These are phyloP conservation scores for Metschnikowia amazonensis DNA, from an alignment of 805 yeast species.

Conservation along the genomic window DNA sequence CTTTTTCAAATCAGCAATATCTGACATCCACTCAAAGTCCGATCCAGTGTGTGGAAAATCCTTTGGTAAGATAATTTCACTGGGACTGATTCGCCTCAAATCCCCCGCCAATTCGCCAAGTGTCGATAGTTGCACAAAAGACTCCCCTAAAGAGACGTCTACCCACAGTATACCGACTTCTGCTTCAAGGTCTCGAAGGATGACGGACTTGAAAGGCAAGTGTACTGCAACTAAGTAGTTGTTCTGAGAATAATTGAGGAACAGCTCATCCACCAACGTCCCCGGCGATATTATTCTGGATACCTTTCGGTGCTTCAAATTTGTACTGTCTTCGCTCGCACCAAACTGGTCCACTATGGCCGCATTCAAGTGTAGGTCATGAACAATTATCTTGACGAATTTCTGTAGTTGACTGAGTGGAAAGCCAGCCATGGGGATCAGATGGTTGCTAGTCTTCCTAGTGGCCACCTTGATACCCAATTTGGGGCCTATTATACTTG, in stretches of 20 bases:
- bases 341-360: slow-evolving; percentile 74
- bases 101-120: slow-evolving; percentile 63
- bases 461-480: slow-evolving; percentile 70
- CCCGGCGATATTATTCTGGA: slow-evolving; percentile 88
- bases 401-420: slow-evolving; percentile 70
- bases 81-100: slow-evolving; percentile 73
- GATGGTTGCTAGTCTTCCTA: slow-evolving; percentile 40
- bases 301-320: slow-evolving; percentile 61
- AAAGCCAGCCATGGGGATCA: slow-evolving; percentile 85
- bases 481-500: slow-evolving; percentile 64
- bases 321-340: slow-evolving; percentile 17
- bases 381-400: slow-evolving; percentile 70
- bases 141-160: slow-evolving; percentile 80
- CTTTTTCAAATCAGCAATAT: slow-evolving; percentile 53
- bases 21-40: slow-evolving; percentile 53
- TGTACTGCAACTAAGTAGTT: slow-evolving; percentile 67
- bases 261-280: slow-evolving; percentile 81
- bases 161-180: slow-evolving; percentile 81
- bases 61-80: slow-evolving; percentile 65
- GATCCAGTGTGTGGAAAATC: slow-evolving; percentile 37
- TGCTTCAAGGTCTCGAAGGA: slow-evolving; percentile 36
- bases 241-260: slow-evolving; percentile 67
- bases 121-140: slow-evolving; percentile 62
- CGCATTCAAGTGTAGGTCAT: slow-evolving; percentile 64
- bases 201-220: slow-evolving; percentile 30